These are phyloP conservation scores for Magnusiomyces fungicola DNA, from an alignment of 1,139 yeast species.

Conservation along the genomic window DNA sequence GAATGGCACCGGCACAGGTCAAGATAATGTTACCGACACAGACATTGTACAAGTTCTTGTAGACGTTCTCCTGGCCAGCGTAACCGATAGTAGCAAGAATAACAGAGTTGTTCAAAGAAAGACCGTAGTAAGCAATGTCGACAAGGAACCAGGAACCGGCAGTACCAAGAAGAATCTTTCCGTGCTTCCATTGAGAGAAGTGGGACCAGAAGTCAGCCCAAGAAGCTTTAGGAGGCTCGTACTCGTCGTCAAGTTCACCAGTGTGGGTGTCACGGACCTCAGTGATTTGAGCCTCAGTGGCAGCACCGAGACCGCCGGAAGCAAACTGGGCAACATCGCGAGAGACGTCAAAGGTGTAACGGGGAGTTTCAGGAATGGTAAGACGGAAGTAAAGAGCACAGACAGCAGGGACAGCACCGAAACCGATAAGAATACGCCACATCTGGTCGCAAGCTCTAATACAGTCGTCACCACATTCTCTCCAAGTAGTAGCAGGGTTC, in stretches of 20 bases:
- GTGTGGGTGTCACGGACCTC: constrained; percentile 7
- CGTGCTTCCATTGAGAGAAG: constrained; percentile 79
- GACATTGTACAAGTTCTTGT: constrained; percentile 56
- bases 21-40: constrained; percentile 48
- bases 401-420: constrained; percentile 83
- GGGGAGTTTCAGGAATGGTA: constrained; percentile 90
- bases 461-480: constrained; percentile 50
- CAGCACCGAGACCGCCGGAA: constrained; percentile 41
- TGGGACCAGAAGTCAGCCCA: constrained; percentile 42
- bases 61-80: constrained; percentile 60
- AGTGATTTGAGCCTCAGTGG: constrained; percentile 37
- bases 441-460: constrained; percentile 75
- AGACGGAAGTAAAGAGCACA: constrained; percentile 81
- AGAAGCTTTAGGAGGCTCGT: constrained; percentile 43
- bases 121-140: constrained; percentile 92
- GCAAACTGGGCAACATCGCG: constrained; percentile 49
- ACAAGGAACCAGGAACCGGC: constrained; percentile 95
- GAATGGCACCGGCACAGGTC: constrained; percentile 56
- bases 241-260: constrained; percentile 28
- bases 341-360: constrained; percentile 71
- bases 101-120: constrained; percentile 73
- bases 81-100: constrained; percentile 83
- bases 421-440: constrained; percentile 87
- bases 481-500: constrained; percentile 62
- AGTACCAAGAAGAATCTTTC: constrained; percentile 81